Evolutionary conservation across 768 basidiomycete genomes (phyloP).

Genomic region (Neoboletus magnificus): DNA sequence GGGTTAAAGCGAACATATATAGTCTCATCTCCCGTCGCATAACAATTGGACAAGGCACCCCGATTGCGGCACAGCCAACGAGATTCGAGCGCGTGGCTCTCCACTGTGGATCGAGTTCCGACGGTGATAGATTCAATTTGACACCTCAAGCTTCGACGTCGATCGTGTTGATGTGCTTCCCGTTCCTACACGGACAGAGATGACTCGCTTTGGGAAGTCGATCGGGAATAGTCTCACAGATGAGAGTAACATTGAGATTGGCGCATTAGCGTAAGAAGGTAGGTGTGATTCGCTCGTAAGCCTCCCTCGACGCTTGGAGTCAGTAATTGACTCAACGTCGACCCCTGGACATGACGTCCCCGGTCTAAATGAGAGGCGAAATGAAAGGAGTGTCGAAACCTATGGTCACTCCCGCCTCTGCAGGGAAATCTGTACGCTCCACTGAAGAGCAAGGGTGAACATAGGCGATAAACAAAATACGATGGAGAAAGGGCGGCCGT

Average conservation of each 20-base stretch:
- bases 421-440: background rate
- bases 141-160: conserved; percentile 19
- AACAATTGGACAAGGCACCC: conserved; percentile 19
- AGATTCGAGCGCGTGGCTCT: conserved; percentile 19
- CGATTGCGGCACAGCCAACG: conserved; percentile 20
- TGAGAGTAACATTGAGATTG: conserved; percentile 13
- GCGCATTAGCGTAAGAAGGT: conserved; percentile 3
- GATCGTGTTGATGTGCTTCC: conserved; percentile 21
- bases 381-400: conserved; percentile 4
- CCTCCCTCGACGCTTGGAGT: conserved; percentile 1
- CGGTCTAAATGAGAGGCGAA: conserved; percentile 6
- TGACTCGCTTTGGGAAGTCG: conserved; percentile 19
- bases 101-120: conserved; percentile 11
- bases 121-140: conserved; percentile 16
- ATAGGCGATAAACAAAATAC: background rate
- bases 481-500: background rate
- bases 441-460: background rate
- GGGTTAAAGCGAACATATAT: conserved; percentile 14
- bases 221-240: conserved; percentile 7
- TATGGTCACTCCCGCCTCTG: background rate
- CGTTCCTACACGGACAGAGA: conserved; percentile 15
- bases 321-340: conserved; percentile 11
- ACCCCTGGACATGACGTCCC: conserved; percentile 9
- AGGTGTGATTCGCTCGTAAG: conserved; percentile 1
- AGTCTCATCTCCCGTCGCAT: conserved; percentile 2